Percentiles rank a stretch among this genome's conserved stretches.
Conservation (phyloP, 148 eudicot species). For the Chenopodium suecicum region DNA sequence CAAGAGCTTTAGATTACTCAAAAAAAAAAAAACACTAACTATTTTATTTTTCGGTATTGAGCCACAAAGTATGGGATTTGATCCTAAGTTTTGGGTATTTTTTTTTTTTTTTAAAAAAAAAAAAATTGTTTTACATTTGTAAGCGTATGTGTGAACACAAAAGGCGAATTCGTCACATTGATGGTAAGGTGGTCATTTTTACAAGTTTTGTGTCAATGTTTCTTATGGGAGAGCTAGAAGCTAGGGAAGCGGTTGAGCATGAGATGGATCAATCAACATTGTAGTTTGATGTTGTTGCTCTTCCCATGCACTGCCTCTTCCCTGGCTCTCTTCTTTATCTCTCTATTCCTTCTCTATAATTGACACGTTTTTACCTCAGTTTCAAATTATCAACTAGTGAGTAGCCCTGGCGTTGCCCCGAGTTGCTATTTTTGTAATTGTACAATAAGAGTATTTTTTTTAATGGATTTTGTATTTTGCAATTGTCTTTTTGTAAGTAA, state of each 20-base stretch:
- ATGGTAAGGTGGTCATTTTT: background rate
- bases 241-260: constrained; percentile 53
- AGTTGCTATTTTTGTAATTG: too few species aligned
- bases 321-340: constrained; percentile 47
- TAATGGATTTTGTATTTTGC: too few species aligned
- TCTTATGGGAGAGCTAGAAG: constrained; percentile 16
- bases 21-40: too few species aligned
- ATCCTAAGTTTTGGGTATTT: background rate
- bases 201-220: background rate
- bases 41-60: too few species aligned
- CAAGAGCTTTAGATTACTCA: background rate
- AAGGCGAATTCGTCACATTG: background rate
- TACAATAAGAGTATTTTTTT: too few species aligned
- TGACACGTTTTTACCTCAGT: too few species aligned
- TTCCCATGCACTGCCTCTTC: constrained; percentile 78
- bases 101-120: background rate
- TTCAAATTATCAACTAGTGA: too few species aligned
- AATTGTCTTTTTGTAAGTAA: too few species aligned
- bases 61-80: background rate
- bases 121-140: background rate
- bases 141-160: too few species aligned
- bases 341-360: background rate
- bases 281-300: constrained; percentile 29
- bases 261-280: constrained; percentile 37
- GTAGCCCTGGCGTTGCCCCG: too few species aligned